Evolutionary conservation across 2,329 filamentous ascomycete species (phyloP).

Genomic region (Hortaea werneckii): DNA sequence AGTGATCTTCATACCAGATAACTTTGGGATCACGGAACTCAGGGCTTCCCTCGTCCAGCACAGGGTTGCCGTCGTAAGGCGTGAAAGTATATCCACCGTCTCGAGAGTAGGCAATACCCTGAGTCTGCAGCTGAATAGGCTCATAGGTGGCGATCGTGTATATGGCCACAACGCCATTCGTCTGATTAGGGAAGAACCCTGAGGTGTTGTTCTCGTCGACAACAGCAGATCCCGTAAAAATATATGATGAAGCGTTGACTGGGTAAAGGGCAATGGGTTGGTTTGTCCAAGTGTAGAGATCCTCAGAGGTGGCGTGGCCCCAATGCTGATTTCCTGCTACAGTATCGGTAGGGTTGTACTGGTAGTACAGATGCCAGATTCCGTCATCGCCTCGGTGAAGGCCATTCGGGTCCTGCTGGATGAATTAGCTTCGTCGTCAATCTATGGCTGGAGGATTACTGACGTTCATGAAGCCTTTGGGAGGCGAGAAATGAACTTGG

Average conservation of each 20-base stretch:
- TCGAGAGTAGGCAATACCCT: constrained; percentile 51
- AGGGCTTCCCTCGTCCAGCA: constrained; percentile 44
- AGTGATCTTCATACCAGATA: constrained; percentile 45
- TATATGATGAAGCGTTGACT: constrained; percentile 44
- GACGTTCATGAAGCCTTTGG: neutral
- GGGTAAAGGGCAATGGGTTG: constrained; percentile 54
- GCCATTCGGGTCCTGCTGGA: constrained; percentile 53
- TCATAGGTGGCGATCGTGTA: constrained; percentile 39
- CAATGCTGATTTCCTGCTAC: constrained; percentile 53
- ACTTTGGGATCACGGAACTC: constrained; percentile 60
- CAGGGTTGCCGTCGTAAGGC: constrained; percentile 50
- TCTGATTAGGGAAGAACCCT: constrained; percentile 52
- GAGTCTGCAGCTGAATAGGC: constrained; percentile 34
- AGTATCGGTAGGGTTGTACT: constrained; percentile 44
- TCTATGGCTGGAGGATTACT: neutral
- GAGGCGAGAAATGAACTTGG: neutral
- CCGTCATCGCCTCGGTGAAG: constrained; percentile 49
- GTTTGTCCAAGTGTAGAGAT: constrained; percentile 56
- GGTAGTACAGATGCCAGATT: constrained; percentile 56
- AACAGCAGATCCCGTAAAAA: constrained; percentile 46
- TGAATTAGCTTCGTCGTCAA: neutral
- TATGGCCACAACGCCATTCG: constrained; percentile 53
- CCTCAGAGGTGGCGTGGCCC: constrained; percentile 54
- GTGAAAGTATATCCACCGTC: constrained; percentile 54
- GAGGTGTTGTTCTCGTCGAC: constrained; percentile 55